Base-by-base conservation (phyloP, 345 rosid genomes). In the Acer campestre region DNA sequence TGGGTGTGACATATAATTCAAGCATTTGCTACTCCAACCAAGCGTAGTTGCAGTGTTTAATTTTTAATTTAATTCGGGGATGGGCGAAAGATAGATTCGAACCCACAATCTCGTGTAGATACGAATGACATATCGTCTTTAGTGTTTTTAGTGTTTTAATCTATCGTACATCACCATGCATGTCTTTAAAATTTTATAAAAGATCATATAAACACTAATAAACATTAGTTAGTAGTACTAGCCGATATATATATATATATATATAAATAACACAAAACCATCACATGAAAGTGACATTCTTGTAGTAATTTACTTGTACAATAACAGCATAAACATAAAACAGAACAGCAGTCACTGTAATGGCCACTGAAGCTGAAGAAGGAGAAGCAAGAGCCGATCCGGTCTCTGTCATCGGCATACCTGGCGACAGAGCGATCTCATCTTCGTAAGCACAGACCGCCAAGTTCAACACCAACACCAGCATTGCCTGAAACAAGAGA, bases 401-500 rank as follows among this genome's bases (percentile, higher is more conserved):
- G 10, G 76, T 23, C 6, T 22, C 76, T 1, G 56, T 56, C 68
- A 42, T 44, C 25, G 38, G 67, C 76, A 42, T 44, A 17, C 23
- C 42, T 2, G 58, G 56, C 1, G 58, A 73, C 2, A 18, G 67
- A 73, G 58, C 68, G 16, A 73, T 42, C 38, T 14, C 55, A 9
- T 73, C 16, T 8, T 61, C 55, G 14, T 6, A 14, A 40, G 67
- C 75, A 23, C 23, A 23, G 1, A 61, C 75, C 55, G 3, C 40
- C 2, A 13, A n/a, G 17, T 59, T 42, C 46, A 35, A 48, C 38
- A 20, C 7, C 62, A 35, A 29, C 22, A 20, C 4, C 56, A 12
- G 65, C 35, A 58, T 72, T 58, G 66, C 53, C 3, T 38, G 53
- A 72, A 22, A 12, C 67, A 59, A 72, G 40, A 72, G 14, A 38